Conservation (phyloP, 164 flowering plant genomes). For the Santalum album region DNA sequence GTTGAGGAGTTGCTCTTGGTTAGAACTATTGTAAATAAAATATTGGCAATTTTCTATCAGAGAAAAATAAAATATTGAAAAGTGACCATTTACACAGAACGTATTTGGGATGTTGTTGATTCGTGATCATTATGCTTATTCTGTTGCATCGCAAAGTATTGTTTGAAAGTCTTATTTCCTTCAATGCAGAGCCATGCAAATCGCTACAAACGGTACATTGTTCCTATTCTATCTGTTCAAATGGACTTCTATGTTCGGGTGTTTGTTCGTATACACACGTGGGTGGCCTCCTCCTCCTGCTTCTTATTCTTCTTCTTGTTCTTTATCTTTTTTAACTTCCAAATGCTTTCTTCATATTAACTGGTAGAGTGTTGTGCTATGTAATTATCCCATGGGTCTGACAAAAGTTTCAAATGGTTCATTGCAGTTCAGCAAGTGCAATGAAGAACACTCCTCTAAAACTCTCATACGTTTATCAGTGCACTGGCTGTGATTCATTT, state of each 20-base stretch:
- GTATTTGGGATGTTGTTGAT: too few species aligned
- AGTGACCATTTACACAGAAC: too few species aligned
- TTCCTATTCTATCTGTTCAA: constrained; percentile 86
- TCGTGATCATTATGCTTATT: too few species aligned
- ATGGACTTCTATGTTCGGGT: constrained; percentile 96
- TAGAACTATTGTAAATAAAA: too few species aligned
- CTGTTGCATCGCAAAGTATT: too few species aligned
- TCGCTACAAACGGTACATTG: constrained; percentile 94
- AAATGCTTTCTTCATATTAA: too few species aligned
- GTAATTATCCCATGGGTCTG: not conserved
- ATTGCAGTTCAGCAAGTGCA: constrained; percentile 89
- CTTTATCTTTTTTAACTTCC: not conserved
- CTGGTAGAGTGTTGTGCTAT: too few species aligned
- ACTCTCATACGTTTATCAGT: constrained; percentile 98
- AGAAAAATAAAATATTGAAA: too few species aligned
- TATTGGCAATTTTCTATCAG: too few species aligned
- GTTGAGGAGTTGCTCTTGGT: too few species aligned
- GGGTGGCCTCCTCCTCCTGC: constrained; percentile 22
- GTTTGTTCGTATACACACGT: constrained; percentile 94
- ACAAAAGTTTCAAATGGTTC: not conserved
- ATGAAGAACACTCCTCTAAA: constrained; percentile 98
- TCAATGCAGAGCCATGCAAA: constrained; percentile 94
- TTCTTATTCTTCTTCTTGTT: too few species aligned
- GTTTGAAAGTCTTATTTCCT: too few species aligned
- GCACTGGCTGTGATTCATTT: constrained; percentile 95